Conservation (phyloP, 768 basidiomycete genomes). For the Xerocomellus intermedius region DNA sequence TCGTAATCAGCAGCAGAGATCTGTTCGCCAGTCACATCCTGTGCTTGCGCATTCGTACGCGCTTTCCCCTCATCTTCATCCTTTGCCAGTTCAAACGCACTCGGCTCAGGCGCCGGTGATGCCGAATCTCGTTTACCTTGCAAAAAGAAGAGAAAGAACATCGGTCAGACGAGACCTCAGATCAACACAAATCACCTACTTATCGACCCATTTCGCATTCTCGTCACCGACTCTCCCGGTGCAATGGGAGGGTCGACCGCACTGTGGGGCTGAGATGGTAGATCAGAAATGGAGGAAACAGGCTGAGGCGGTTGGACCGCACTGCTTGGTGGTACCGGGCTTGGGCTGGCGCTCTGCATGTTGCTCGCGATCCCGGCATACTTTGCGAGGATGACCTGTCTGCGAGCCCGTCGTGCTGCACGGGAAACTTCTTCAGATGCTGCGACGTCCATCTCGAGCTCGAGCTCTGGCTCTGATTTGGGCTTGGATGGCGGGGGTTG, state of each 20-base stretch:
- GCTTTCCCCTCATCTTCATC: conserved; percentile 51
- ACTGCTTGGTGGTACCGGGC: conserved; percentile 67
- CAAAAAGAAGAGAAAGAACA: not conserved
- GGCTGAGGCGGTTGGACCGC: conserved; percentile 70
- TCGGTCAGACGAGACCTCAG: not conserved
- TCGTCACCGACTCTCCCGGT: conserved; percentile 7
- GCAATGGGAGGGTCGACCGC: conserved; percentile 34
- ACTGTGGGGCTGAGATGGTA: conserved; percentile 55
- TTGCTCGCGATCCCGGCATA: conserved; percentile 51
- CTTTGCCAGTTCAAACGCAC: conserved; percentile 67
- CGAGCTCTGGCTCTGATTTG: conserved; percentile 40
- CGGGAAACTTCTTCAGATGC: conserved; percentile 59
- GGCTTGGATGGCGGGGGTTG: conserved; percentile 17
- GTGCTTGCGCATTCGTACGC: conserved; percentile 44
- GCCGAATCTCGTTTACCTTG: conserved; percentile 52
- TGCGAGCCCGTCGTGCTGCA: conserved; percentile 63
- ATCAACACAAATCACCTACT: conserved; percentile 15
- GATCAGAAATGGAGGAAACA: conserved; percentile 61
- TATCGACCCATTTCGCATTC: conserved; percentile 19
- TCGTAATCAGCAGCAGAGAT: conserved; percentile 94
- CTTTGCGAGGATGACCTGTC: conserved; percentile 80
- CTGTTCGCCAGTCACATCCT: conserved; percentile 57
- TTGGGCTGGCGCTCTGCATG: conserved; percentile 48
- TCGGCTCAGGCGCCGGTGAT: conserved; percentile 58
- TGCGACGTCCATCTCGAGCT: conserved; percentile 54